These are phyloP conservation scores for Bifiguratus adelaidae DNA, from an alignment of 192 early-diverging fungal genomes.

Conservation along the genomic window DNA sequence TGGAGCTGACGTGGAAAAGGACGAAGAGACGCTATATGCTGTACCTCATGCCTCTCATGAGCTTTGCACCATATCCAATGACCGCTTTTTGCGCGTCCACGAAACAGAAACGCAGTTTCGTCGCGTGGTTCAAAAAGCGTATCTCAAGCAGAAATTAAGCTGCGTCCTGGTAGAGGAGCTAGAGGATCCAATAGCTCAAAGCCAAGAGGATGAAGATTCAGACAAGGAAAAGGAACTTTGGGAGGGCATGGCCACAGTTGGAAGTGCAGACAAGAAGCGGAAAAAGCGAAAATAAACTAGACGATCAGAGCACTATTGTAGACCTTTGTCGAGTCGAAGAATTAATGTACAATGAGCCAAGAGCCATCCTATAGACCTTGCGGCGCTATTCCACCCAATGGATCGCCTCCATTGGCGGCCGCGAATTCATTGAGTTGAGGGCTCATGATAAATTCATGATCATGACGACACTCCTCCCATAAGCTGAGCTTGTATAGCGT, in stretches of 20 bases:
- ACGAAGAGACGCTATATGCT: not conserved
- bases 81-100: constrained; percentile 70
- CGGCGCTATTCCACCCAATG: too few relatives aligned
- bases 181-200: constrained; percentile 11
- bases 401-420: too few relatives aligned
- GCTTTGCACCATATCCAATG: constrained; percentile 49
- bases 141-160: constrained; percentile 68
- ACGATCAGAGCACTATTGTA: too few relatives aligned
- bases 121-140: constrained; percentile 48
- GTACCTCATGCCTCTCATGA: not conserved
- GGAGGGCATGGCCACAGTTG: constrained; percentile 33
- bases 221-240: constrained; percentile 59
- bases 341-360: too few relatives aligned
- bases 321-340: too few relatives aligned
- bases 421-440: too few relatives aligned
- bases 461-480: constrained; percentile 55
- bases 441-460: too few relatives aligned
- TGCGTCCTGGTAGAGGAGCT: constrained; percentile 52
- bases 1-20: not conserved
- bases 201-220: constrained; percentile 17
- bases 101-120: constrained; percentile 39
- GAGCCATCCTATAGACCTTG: too few relatives aligned
- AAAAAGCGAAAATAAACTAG: not conserved
- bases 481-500: constrained; percentile 54
- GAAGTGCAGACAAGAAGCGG: constrained; percentile 7